Conservation (phyloP, 768 basidiomycete genomes). For the Amanita jacksonii region DNA sequence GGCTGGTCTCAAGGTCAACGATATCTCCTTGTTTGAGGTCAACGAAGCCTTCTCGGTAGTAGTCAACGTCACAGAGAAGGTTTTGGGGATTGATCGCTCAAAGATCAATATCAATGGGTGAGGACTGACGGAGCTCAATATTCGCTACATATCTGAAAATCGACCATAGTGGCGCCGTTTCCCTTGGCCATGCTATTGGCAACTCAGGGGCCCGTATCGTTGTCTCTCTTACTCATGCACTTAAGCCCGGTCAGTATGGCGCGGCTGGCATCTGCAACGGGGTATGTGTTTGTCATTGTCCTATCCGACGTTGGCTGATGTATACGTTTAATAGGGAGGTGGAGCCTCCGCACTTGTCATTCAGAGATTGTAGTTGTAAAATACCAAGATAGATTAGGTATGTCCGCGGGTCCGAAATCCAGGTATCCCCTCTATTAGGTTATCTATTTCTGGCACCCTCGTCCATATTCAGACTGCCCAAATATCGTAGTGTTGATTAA, state of each 20-base stretch:
- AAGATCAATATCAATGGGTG: conserved; percentile 91
- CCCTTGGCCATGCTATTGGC: conserved; percentile 93
- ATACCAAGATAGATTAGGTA: too few species aligned
- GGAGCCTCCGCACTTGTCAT: conserved; percentile 88
- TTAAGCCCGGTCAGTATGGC: conserved; percentile 88
- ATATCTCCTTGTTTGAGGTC: conserved; percentile 90
- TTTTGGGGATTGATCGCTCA: conserved; percentile 70
- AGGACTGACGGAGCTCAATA: too few species aligned
- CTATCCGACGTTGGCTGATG: conserved; percentile 9
- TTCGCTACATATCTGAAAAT: too few species aligned
- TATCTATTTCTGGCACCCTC: too few species aligned
- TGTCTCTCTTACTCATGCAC: conserved; percentile 85
- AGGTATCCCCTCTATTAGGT: too few species aligned
- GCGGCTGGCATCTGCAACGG: conserved; percentile 97
- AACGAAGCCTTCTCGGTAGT: conserved; percentile 99
- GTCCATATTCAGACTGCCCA: not conserved
- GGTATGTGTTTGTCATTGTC: conserved; percentile 37
- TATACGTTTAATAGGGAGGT: conserved; percentile 54
- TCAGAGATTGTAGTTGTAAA: conserved; percentile 59
- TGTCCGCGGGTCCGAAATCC: too few species aligned
- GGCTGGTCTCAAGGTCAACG: conserved; percentile 72
- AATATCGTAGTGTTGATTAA: not conserved
- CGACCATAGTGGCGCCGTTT: conserved; percentile 83
- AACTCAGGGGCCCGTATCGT: conserved; percentile 93
- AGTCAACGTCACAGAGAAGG: conserved; percentile 82